Base-by-base conservation (phyloP, 805 yeast species). In the Wickerhamiella cacticola region DNA sequence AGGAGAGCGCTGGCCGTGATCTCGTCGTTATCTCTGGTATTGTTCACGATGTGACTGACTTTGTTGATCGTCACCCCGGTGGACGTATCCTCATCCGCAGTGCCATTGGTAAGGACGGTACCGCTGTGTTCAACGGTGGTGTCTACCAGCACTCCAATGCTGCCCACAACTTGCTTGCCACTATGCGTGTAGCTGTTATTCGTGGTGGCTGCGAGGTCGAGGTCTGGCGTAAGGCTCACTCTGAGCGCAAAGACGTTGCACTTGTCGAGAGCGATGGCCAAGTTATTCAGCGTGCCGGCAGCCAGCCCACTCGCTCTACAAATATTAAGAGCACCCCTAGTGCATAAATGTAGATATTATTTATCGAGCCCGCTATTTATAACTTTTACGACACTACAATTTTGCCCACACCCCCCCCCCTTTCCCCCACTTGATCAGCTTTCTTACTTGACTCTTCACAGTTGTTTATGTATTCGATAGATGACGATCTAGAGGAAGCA, bases 71-170 rank as follows among this genome's bases (percentile, higher is more conserved):
- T 58, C 97, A 88, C 64, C 97, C 97, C 1, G 97, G 97, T 55
- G 97, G 97, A 1, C 64, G 78, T 26, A 80, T 88, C 4, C 71
- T 88, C 45, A 76, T 88, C 48, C 70, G 70, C 53, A 79, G 92
- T 0, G 83, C 94, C 1, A 79, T 84, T 50, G 96, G 96, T 10
- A 84, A 82, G 63, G 96, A 88, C 63, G 96, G 95, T 7, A 87
- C 96, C 2, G 79, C 82, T 45, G 96, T 94, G 2, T 88, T 88
- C 64, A 86, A 81, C 62, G 96, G 97, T 19, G 96, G 95, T 2
- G 96, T 88, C 10, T 88, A 88, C 66, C 76, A 78, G 48, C 97
- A 88, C 63, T 82, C 92, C 56, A 86, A 89, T 49, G 96, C 96
- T 0, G 96, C 96, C 1, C 82, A 81, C 59, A 88, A 88, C 64